Base-by-base conservation (phyloP, 495 filamentous ascomycete genomes). In the Neurospora sp. region DNA sequence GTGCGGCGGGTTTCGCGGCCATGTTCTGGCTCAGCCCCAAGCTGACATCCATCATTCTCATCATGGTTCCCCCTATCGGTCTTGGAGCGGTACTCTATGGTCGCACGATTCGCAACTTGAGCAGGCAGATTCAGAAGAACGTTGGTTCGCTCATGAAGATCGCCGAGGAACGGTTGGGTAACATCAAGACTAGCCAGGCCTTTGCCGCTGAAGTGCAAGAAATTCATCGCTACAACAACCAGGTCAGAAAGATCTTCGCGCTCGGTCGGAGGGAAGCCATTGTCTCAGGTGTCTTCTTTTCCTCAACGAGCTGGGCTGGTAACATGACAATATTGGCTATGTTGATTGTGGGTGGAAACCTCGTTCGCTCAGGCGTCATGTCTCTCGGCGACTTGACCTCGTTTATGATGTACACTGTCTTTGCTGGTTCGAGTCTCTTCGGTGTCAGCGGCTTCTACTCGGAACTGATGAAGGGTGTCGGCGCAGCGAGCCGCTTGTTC, bases 401-500 rank as follows among this genome's bases (percentile, higher is more conserved):
- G 4, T 99, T 99, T 82, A 85, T 99, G 79, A 98, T 99, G 96
- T 99, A 98, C 78, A 93, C 94, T 16, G 94, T 92, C 23, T 98
- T 95, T 82, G 94, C 94, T 23, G 94, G 94, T 10, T 92, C 90
- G 35, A 94, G 91, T 83, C 88, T 99, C 75, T 96, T 98, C 75
- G 96, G 96, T 4, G 84, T 99, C 11, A 96, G 94, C 40, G 93
- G 91, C 76, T 99, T 99, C 84, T 98, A 97, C 84, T 97, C 94
- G 11, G 96, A 99, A 80, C 88, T 99, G 23, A 98, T 98, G 96
- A 98, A 98, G 79, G 96, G 96, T 46, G 96, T 97, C 31, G 96
- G 96, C 76, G 96, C 96, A 44, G 96, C 96, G 14, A 95, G 91
- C 78, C 92, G 96, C 37, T 86, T 99, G 8, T 99, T 99, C 79